Conservation (phyloP, 2,329 filamentous ascomycete species). For the Microdochium nivale region DNA sequence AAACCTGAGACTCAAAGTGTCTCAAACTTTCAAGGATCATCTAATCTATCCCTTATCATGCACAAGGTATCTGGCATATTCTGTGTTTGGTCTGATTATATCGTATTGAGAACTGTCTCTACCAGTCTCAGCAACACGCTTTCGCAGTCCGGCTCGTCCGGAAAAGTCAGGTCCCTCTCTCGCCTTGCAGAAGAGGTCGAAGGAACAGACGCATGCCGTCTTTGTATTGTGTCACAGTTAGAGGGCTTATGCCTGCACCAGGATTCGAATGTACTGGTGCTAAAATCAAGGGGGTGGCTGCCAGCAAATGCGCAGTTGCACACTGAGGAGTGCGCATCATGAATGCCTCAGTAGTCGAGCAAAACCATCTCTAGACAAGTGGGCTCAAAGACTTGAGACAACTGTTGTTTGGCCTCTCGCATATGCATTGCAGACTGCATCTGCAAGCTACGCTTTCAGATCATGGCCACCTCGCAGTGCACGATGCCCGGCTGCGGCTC, state of each 20-base stretch:
- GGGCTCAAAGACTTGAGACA: neutral
- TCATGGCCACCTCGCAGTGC: neutral
- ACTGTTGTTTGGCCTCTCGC: neutral
- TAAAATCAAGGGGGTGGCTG: neutral
- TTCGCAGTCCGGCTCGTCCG: neutral
- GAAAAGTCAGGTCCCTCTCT: neutral
- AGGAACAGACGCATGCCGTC: neutral
- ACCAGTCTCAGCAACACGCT: neutral
- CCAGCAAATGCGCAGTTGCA: neutral
- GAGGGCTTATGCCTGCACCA: neutral
- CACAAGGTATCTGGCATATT: neutral
- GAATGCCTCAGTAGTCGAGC: neutral
- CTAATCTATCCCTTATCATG: neutral
- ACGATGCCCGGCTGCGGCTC: too few relatives aligned
- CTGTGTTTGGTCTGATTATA: neutral
- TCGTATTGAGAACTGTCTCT: neutral
- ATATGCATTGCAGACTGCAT: neutral
- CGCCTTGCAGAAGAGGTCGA: neutral
- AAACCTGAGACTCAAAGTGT: neutral
- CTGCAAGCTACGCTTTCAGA: neutral
- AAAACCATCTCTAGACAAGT: neutral
- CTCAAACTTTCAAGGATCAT: neutral
- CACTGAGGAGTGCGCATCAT: neutral
- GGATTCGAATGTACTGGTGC: neutral
- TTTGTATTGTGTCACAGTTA: neutral